Base-by-base conservation (phyloP, 2,329 filamentous ascomycete genomes). In the Monilinia fructicola region DNA sequence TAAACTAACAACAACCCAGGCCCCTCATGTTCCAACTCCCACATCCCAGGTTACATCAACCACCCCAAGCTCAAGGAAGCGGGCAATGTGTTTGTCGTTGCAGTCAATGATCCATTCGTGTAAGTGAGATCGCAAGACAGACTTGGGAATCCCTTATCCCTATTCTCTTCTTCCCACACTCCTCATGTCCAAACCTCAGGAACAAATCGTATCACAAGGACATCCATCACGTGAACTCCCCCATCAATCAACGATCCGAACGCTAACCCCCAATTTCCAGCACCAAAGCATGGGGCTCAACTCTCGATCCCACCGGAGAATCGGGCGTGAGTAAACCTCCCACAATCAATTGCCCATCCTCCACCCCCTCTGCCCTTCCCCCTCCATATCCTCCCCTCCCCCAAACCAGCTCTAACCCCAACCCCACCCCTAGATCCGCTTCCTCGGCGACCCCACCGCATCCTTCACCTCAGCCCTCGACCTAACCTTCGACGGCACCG, bases 31-130 rank as follows among this genome's bases (percentile, higher is more conserved):
- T 88, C 86, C 23, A 83, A 85, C 71, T 82, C 81, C 59, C 94
- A 98, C 77, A 83, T 98, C 55, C 94, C 94, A 0, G 90, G 91
- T 65, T 98, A 93, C 80, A 90, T 97, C 78, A 88, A 87, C 76
- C 90, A 92, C 76, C 84, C 89, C 65, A 87, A 89, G 77, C 84
- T 96, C 73, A 91, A 91, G 80, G 83, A 89, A 68, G 92, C 91
- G 40, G 93, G 93, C 59, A 84, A 90, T 74, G 91, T 97, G 55
- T 96, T 96, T 75, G 92, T 98, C 52, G 87, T 98, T 66, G 88
- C 91, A 21, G 93, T 97, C 76, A 98, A 98, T 77, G 94, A 98
- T 77, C 87, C 93, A 26, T 97, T 97, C 77, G 93, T 97, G 91
- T 96, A 83, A 79, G 90, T 80, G 56, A 35, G 12, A 18, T 23